Conservation (phyloP, 2,329 filamentous ascomycete species). For the Cladophialophora immunda region DNA sequence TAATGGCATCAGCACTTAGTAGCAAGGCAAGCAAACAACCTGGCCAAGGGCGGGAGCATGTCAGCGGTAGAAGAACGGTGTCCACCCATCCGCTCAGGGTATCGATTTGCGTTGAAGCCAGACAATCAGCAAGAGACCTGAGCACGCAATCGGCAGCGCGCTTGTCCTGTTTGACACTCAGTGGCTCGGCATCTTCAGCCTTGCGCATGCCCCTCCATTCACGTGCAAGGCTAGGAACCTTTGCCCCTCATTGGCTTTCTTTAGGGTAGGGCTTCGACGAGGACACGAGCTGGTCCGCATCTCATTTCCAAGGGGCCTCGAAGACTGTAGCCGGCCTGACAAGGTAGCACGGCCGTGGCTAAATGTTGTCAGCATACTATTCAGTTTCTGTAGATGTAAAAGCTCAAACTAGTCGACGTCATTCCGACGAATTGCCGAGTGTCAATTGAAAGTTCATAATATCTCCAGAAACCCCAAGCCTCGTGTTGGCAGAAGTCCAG, state of each 20-base stretch:
- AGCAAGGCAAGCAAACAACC: not conserved
- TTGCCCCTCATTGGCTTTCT: not conserved
- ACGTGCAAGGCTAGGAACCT: slow-evolving; percentile 7
- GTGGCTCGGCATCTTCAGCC: slow-evolving; percentile 21
- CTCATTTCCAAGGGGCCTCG: not conserved
- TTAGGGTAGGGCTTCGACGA: not conserved
- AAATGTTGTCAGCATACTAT: not conserved
- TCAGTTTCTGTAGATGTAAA: not conserved
- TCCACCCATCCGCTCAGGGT: slow-evolving; percentile 14
- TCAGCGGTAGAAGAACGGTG: slow-evolving; percentile 12
- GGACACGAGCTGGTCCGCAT: not conserved
- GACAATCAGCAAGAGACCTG: slow-evolving; percentile 25
- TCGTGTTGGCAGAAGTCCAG: not conserved
- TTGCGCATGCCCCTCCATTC: slow-evolving; percentile 5
- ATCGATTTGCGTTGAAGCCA: slow-evolving; percentile 12
- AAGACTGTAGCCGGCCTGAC: not conserved
- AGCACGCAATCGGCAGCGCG: slow-evolving; percentile 28
- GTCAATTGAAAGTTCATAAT: not conserved
- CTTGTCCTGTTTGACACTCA: slow-evolving; percentile 11
- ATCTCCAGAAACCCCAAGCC: not conserved
- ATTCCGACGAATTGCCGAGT: slow-evolving; percentile 14
- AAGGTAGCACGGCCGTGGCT: not conserved
- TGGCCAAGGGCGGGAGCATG: slow-evolving; percentile 14
- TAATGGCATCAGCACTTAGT: slow-evolving; percentile 32
- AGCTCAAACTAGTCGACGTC: slow-evolving; percentile 3